phyloP scores from a whole-genome alignment of 1,284 basidiomycete genomes.

The Fomitopsis schrenkii region DNA sequence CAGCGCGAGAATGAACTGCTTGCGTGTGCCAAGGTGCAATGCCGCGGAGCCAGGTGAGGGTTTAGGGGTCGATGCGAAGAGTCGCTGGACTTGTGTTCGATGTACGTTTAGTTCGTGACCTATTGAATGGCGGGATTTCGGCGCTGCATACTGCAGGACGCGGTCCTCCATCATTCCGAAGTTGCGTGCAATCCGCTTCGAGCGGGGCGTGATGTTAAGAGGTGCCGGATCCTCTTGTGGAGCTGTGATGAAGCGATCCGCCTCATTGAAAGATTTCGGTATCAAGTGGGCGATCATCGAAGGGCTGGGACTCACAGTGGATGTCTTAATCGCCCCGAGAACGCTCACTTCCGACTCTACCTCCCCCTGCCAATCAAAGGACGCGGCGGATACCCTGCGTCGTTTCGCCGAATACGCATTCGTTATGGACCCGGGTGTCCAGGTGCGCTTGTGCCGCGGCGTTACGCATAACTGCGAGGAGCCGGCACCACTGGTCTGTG shows the following conservation, averaged over 20 bases:
- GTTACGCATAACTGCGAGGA: conserved; percentile 10
- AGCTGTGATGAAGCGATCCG: conserved; percentile 43
- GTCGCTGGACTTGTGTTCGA: conserved; percentile 36
- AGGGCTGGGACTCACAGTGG: conserved; percentile 3
- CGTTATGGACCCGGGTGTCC: conserved; percentile 27
- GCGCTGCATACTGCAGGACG: conserved; percentile 36
- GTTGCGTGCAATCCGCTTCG: conserved; percentile 42
- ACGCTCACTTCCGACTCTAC: conserved; percentile 11
- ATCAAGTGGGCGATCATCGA: not conserved
- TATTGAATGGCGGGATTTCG: conserved; percentile 19
- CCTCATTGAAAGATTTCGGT: conserved; percentile 27
- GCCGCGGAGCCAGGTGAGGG: conserved; percentile 36
- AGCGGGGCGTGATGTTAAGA: conserved; percentile 42
- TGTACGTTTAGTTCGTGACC: conserved; percentile 28
- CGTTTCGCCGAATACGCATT: conserved; percentile 32
- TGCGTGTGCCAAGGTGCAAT: conserved; percentile 37
- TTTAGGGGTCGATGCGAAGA: conserved; percentile 30
- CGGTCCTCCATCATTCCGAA: conserved; percentile 45
- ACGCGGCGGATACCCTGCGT: conserved; percentile 27
- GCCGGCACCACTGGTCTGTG: not conserved
- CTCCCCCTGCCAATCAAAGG: conserved; percentile 15
- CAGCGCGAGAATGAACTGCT: conserved; percentile 44
- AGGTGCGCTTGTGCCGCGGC: conserved; percentile 22
- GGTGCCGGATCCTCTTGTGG: conserved; percentile 35
- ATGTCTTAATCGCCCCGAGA: conserved; percentile 8